Evolutionary conservation across 331 rosid genomes (phyloP).

Genomic region (Erythrophleum ivorense): DNA sequence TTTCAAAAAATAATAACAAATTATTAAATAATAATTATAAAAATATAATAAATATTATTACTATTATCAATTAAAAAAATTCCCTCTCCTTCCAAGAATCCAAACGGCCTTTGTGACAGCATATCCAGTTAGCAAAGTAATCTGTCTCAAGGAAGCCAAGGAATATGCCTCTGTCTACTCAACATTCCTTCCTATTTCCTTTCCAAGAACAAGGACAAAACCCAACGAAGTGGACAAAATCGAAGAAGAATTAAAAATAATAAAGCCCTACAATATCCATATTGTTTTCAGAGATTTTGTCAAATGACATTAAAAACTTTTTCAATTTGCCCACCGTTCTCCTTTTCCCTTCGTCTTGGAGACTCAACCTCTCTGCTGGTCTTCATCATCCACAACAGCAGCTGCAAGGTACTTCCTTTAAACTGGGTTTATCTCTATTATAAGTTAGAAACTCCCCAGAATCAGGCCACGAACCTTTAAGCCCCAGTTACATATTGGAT

Average conservation of each 20-base stretch:
- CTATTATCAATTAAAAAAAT: no score
- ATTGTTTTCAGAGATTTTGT: neutral
- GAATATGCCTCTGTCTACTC: neutral
- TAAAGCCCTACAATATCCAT: neutral
- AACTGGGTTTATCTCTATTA: neutral
- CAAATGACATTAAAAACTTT: neutral
- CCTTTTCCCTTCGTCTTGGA: slow-evolving; percentile 5
- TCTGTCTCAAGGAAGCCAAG: neutral
- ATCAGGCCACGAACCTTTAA: neutral
- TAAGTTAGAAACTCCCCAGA: neutral
- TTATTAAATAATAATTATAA: no score
- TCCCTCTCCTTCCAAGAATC: no score
- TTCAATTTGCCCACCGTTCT: neutral
- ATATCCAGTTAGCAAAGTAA: neutral
- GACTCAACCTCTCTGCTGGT: neutral
- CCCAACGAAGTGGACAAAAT: neutral
- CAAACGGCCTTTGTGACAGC: neutral
- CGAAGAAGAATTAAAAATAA: neutral
- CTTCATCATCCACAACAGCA: neutral
- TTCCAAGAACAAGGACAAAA: neutral
- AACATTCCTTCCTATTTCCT: slow-evolving; percentile 4
- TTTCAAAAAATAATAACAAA: no score
- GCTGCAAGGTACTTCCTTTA: slow-evolving; percentile 28
- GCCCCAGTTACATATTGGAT: neutral
- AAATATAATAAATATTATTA: no score